Conservation (phyloP, 441 rosid species). For the Euphorbia celastroides region DNA sequence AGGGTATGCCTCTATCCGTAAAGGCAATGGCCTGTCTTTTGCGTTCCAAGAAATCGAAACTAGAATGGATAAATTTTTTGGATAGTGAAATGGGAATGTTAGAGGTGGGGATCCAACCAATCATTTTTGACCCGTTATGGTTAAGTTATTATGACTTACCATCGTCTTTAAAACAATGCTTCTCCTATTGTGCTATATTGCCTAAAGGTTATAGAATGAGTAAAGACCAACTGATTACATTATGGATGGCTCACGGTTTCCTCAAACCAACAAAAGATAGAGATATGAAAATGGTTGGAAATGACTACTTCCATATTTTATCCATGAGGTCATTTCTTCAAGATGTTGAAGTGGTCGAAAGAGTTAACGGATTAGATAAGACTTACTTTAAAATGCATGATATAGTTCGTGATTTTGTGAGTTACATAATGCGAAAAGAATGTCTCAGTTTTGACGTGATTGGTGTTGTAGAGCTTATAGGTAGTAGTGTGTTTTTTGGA, state of each 20-base stretch:
- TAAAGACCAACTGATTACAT: not conserved
- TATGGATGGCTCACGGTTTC: not conserved
- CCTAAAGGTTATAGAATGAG: not conserved
- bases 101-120: not conserved
- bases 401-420: not conserved
- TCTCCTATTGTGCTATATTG: not conserved
- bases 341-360: not conserved
- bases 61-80: not conserved
- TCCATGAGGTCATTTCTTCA: not conserved
- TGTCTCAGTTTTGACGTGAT: not conserved
- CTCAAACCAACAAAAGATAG: not conserved
- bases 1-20: not conserved
- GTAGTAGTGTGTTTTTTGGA: too few relatives aligned
- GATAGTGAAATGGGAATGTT: not conserved
- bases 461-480: not conserved
- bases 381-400: constrained; percentile 1
- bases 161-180: not conserved
- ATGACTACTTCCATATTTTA: not conserved
- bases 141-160: too few relatives aligned
- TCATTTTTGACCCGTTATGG: not conserved
- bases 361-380: too few relatives aligned
- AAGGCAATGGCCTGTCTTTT: not conserved
- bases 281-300: not conserved
- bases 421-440: not conserved
- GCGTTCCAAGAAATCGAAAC: not conserved